Base-by-base conservation (phyloP, 257 asterid genomes). In the Ballota nigra region DNA sequence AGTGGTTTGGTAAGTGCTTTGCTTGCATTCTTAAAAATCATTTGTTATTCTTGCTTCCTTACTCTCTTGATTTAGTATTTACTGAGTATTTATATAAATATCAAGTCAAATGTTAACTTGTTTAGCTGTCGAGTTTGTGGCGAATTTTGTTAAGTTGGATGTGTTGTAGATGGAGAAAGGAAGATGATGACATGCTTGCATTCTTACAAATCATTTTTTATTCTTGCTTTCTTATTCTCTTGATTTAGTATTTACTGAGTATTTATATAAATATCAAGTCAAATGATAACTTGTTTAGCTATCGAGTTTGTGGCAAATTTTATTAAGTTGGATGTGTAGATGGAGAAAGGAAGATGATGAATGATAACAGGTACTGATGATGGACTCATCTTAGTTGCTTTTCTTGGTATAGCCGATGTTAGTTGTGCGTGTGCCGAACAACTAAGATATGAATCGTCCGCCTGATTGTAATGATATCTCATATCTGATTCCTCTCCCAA, bases 321-420 rank as follows among this genome's bases (percentile, higher is more conserved):
- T n/a, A n/a, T n/a, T n/a, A n/a, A n/a, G n/a, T n/a, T n/a, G n/a
- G n/a, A n/a, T n/a, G n/a, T n/a, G 43, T 15, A 70, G 64, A 49
- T 61, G 59, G 76, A 73, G 79, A 63, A 55, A 77, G 83, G 83
- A 80, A 83, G 20, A 69, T 83, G 85, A 80, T 71, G 85, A 83
- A 40, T 56, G 20, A 28, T 40, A 70, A 80, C 87, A 83, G 85
- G 85, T 83, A 77, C 85, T 80, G 72, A 78, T 83, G 83, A 80
- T 22, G 68, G 83, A 73, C 57, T 71, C 20, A 4, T 9, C 15
- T 57, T 43, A 24, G 79, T 38, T 83, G 63, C 65, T 62, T 72
- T 81, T 77, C 82, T 68, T 71, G 87, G 87, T 68, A 72, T 79
- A 47, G 79, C 81, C 79, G 68, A 77, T 63, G 62, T 15, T 13